Percentiles rank a stretch among this genome's conserved stretches.
Evolutionary conservation across 306 rosid genomes (phyloP).

Genomic region (Pyrus pyrifolia): DNA sequence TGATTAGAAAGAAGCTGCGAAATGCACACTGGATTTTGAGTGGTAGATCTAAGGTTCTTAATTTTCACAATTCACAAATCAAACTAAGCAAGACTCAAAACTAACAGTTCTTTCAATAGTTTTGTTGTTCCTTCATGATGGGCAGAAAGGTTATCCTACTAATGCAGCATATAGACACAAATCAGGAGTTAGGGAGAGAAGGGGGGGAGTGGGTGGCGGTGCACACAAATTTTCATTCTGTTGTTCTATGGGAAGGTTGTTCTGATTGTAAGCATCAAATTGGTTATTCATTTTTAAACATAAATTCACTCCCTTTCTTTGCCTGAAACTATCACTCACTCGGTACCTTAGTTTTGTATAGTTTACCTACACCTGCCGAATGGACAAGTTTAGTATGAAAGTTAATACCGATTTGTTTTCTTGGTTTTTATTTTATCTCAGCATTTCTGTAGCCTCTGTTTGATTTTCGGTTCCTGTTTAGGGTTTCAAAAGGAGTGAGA

Average conservation of each 20-base stretch:
- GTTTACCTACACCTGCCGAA: neutral
- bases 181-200: neutral
- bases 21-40: neutral
- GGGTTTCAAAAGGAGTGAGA: conserved; percentile 95
- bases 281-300: neutral
- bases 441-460: neutral
- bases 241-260: neutral
- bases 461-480: conserved; percentile 19
- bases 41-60: neutral
- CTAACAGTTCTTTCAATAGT: neutral
- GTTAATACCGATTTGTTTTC: neutral
- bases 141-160: neutral
- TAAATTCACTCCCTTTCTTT: neutral
- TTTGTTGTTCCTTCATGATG: neutral
- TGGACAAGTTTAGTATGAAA: neutral
- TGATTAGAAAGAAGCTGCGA: neutral
- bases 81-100: neutral
- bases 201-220: neutral
- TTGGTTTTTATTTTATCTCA: neutral
- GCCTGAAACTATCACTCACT: neutral
- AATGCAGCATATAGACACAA: neutral
- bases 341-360: neutral
- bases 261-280: neutral
- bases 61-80: neutral
- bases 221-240: neutral